These are phyloP conservation scores for Phalaenopsis equestris DNA, from an alignment of 106 monocot species.

Conservation along the genomic window DNA sequence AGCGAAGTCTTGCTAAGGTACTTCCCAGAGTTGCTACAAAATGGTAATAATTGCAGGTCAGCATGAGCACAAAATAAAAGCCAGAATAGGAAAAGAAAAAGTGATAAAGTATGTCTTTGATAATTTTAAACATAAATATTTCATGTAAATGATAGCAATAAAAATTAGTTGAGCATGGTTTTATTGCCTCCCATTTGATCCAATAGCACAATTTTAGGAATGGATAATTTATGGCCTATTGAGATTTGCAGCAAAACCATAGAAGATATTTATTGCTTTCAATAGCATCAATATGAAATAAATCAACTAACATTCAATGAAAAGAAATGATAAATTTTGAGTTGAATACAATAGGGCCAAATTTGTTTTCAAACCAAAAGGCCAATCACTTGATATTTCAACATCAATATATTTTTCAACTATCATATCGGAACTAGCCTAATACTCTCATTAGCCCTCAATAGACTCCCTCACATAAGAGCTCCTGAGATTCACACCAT, in stretches of 20 bases:
- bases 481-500: background rate
- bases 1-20: slow-evolving; percentile 57
- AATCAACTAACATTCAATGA: too few species aligned
- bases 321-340: background rate
- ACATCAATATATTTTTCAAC: too few species aligned
- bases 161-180: too few species aligned
- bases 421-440: background rate
- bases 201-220: background rate
- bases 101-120: background rate
- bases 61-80: background rate
- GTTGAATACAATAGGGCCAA: too few species aligned
- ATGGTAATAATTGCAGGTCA: background rate
- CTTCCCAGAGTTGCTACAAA: slow-evolving; percentile 73
- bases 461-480: background rate
- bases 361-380: too few species aligned
- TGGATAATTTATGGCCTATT: background rate
- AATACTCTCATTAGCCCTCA: background rate
- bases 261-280: background rate
- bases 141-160: background rate
- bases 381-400: too few species aligned
- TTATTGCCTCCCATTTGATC: background rate
- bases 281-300: background rate
- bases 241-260: background rate
- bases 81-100: background rate
- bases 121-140: background rate